Evolutionary conservation across 345 rosid genomes (phyloP), one percentile per base, ranked within the genome.

Genomic region (Eucalyptus grandis): DNA sequence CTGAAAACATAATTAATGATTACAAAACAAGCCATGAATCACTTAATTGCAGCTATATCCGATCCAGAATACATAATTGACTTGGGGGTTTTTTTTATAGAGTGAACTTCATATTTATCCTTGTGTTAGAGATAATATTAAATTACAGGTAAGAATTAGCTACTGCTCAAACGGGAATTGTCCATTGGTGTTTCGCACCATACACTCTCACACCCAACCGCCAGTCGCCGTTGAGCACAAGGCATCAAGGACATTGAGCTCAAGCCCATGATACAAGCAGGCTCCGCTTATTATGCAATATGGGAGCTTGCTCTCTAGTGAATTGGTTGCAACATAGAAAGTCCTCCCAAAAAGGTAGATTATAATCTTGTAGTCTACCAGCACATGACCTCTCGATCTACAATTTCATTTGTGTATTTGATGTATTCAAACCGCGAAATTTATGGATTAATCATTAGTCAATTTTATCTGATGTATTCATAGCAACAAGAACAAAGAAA

Each of bases 1-100:
- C 0, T 53, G 0, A 1, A 19, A 53, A 53, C 11, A 53, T 0
- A 19, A 53, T 53, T 53, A 53, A 0, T 0, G 10, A 19, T 53
- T 8, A 19, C 5, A 10, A 53, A 19, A 53, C 0, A 53, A 53
- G 4, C 24, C 10, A 0, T 3, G 0, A 19, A 27, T 60, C 31
- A 27, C 14, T 7, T 0, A 17, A 34, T 69, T 37, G 44, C 0
- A 1, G 14, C 7, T 3, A 16, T 16, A 69, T 69, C 12, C 19
- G 0, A 69, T 69, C 2, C 10, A 0, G 0, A 69, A 16, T 2
- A 17, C 26, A 72, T 72, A 19, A 72, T 34, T 11, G 14, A 72
- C 34, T 34, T 72, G 43, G 13, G 43, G 11, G 2, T 17, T 34
- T 69, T 34, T 69, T 15, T 67, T 8, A 31, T 3, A 5, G 2